phyloP scores from a whole-genome alignment of 495 filamentous ascomycete genomes.

The Haplographium delicatum region DNA sequence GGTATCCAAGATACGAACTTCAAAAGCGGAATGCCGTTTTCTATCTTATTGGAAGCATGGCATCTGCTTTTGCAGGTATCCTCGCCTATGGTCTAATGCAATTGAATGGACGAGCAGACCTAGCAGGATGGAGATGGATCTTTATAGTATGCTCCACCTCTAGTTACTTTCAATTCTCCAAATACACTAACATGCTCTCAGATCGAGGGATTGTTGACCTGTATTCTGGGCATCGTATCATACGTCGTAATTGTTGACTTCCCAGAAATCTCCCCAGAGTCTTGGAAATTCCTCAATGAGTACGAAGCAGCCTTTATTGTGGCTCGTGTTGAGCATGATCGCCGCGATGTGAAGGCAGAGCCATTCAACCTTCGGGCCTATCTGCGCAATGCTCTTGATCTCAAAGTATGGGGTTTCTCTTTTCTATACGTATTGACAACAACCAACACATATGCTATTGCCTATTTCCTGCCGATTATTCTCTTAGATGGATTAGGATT shows the following conservation, averaged over 20 bases:
- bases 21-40: slow-evolving; percentile 60
- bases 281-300: slow-evolving; percentile 49
- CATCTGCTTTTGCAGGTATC: slow-evolving; percentile 57
- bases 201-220: slow-evolving; percentile 62
- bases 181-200: slow-evolving; percentile 40
- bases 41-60: slow-evolving; percentile 58
- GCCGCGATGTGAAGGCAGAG: slow-evolving; percentile 46
- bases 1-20: slow-evolving; percentile 61
- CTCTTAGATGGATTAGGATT: slow-evolving; percentile 54
- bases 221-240: slow-evolving; percentile 48
- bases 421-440: slow-evolving; percentile 29
- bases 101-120: slow-evolving; percentile 40
- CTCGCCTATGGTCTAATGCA: slow-evolving; percentile 62
- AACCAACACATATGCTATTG: slow-evolving; percentile 52
- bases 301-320: slow-evolving; percentile 51
- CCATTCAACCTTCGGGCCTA: slow-evolving; percentile 47
- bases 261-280: slow-evolving; percentile 46
- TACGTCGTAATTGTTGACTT: slow-evolving; percentile 56
- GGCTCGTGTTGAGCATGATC: slow-evolving; percentile 53
- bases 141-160: slow-evolving; percentile 26
- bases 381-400: slow-evolving; percentile 42
- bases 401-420: slow-evolving; percentile 52
- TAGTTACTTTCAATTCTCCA: no score
- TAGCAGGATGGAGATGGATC: slow-evolving; percentile 59
- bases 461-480: slow-evolving; percentile 65